Percentiles rank a stretch among this genome's conserved stretches.
Evolutionary conservation across 192 early-diverging fungal species (phyloP).

Genomic region (Coemansia sp.): DNA sequence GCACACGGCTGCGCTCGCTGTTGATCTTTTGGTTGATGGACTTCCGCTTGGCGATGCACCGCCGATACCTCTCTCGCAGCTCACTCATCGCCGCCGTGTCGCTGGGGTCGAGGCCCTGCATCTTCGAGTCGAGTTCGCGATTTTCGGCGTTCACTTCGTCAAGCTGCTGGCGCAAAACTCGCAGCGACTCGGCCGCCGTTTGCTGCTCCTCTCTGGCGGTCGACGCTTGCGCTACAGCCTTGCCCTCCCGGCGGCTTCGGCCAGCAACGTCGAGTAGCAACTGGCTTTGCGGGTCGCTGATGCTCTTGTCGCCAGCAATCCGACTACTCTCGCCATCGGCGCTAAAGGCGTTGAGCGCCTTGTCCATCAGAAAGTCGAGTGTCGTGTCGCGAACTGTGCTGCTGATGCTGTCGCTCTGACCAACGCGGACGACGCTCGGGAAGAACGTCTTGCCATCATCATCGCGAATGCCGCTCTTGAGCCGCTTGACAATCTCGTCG

Average conservation of each 20-base stretch:
- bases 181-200: constrained; percentile 9
- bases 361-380: constrained; percentile 67
- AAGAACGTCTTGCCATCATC: constrained; percentile 54
- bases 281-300: constrained; percentile 23
- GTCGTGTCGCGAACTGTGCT: constrained; percentile 68
- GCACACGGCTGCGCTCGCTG: constrained; percentile 32
- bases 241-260: constrained; percentile 14
- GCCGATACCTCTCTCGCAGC: constrained; percentile 18
- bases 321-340: neutral
- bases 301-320: constrained; percentile 2
- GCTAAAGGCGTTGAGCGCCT: constrained; percentile 53
- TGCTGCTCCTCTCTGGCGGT: constrained; percentile 13
- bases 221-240: constrained; percentile 6
- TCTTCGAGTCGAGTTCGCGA: constrained; percentile 14
- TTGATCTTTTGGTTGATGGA: constrained; percentile 14
- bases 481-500: constrained; percentile 89
- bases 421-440: constrained; percentile 82
- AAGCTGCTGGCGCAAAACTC: constrained; percentile 15
- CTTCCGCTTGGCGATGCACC: constrained; percentile 13
- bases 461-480: constrained; percentile 71
- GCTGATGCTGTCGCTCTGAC: constrained; percentile 71
- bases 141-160: constrained; percentile 30
- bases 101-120: constrained; percentile 22
- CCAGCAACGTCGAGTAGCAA: constrained; percentile 29
- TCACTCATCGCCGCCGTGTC: constrained; percentile 12